Conservation (phyloP, 2,329 filamentous ascomycete genomes). For the Diplodia sapinea region DNA sequence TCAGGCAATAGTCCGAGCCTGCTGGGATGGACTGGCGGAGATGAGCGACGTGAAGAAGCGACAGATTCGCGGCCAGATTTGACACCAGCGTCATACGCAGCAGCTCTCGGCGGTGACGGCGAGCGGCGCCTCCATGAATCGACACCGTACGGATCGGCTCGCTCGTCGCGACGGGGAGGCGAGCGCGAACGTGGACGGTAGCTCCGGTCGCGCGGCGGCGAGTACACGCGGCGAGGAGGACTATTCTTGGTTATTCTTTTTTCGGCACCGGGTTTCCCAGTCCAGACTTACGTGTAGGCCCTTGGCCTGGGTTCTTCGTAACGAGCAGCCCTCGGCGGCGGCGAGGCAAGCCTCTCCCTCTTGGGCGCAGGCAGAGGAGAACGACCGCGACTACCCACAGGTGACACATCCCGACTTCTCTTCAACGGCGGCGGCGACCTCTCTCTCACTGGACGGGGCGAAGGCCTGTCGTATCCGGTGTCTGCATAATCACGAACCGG, state of each 20-base stretch:
- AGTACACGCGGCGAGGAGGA: slow-evolving; percentile 49
- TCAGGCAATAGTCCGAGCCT: slow-evolving; percentile 51
- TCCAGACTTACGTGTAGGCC: slow-evolving; percentile 41
- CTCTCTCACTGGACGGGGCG: slow-evolving; percentile 50
- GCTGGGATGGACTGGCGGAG: slow-evolving; percentile 64
- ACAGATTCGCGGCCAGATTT: slow-evolving; percentile 61
- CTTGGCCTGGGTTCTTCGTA: slow-evolving; percentile 56
- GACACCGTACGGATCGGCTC: slow-evolving; percentile 55
- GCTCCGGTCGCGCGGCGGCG: slow-evolving; percentile 48
- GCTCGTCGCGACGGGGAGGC: slow-evolving; percentile 58
- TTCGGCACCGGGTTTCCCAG: not conserved
- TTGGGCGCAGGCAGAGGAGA: slow-evolving; percentile 49
- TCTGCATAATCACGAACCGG: slow-evolving; percentile 48
- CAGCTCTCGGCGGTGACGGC: slow-evolving; percentile 53
- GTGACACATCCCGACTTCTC: slow-evolving; percentile 55
- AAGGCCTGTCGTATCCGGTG: slow-evolving; percentile 45
- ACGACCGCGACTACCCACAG: slow-evolving; percentile 53
- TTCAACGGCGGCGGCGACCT: slow-evolving; percentile 52
- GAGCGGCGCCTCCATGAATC: slow-evolving; percentile 62
- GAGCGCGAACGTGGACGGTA: slow-evolving; percentile 61
- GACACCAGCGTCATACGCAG: slow-evolving; percentile 51
- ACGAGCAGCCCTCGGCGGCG: slow-evolving; percentile 42
- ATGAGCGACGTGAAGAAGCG: slow-evolving; percentile 65
- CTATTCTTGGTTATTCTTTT: slow-evolving; percentile 32
- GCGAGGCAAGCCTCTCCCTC: slow-evolving; percentile 50